Percentiles rank a stretch among this genome's conserved stretches.
These are phyloP conservation scores for Galium porrigens DNA, from an alignment of 305 asterid genomes.

Conservation along the genomic window DNA sequence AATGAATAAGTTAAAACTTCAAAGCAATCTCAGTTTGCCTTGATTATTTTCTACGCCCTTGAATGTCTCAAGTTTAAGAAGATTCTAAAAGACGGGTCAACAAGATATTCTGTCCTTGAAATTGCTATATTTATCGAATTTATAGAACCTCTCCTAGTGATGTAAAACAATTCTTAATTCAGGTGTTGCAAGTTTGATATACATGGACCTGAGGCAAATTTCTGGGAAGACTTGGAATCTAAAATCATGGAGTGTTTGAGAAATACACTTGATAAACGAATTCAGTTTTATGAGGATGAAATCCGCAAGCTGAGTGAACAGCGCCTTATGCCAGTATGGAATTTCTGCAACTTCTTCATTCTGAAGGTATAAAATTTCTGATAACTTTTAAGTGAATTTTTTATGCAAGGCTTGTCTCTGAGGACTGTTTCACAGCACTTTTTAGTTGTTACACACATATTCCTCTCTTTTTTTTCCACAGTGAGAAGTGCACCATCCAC, in stretches of 20 bases:
- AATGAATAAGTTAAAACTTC: neutral
- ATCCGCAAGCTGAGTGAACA: constrained; percentile 95
- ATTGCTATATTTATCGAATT: neutral
- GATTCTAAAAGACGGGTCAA: constrained; percentile 3
- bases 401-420: neutral
- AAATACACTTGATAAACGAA: constrained; percentile 83
- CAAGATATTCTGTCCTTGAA: neutral
- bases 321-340: constrained; percentile 92
- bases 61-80: neutral
- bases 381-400: neutral
- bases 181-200: constrained; percentile 95
- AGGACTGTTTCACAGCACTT: neutral
- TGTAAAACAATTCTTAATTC: constrained; percentile 22
- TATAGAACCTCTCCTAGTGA: constrained; percentile 17
- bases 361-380: constrained; percentile 45
- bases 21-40: neutral
- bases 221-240: constrained; percentile 87
- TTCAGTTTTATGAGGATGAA: constrained; percentile 94
- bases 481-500: neutral
- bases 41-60: neutral
- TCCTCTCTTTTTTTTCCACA: neutral
- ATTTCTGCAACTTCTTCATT: constrained; percentile 88
- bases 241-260: constrained; percentile 75
- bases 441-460: neutral
- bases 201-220: constrained; percentile 66